These are phyloP conservation scores for Penicillium sp. DNA, from an alignment of 2,329 filamentous ascomycete genomes.

Conservation along the genomic window DNA sequence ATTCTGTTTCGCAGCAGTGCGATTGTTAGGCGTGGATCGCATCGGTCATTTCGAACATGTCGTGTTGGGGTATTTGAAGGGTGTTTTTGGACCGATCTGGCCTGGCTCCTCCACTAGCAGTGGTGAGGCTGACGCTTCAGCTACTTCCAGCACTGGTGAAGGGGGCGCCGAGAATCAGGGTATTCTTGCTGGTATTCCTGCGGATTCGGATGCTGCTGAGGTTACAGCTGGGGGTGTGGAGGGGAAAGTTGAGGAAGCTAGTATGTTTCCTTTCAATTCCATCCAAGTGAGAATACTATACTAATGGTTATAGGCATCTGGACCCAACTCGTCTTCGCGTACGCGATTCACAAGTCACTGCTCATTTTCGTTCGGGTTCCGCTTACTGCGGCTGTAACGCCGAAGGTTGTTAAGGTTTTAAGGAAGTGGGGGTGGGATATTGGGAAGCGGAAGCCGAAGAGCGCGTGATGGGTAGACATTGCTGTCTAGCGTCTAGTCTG, in stretches of 20 bases:
- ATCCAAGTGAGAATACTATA: too few species aligned
- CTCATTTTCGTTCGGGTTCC: conserved; percentile 97
- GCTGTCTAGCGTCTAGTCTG: too few species aligned
- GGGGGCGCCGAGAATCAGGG: too few species aligned
- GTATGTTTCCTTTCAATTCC: conserved; percentile 66
- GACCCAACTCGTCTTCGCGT: conserved; percentile 91
- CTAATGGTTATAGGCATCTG: conserved; percentile 64
- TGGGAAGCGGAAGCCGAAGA: conserved; percentile 68
- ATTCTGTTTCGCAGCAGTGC: conserved; percentile 89
- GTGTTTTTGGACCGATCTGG: conserved; percentile 42
- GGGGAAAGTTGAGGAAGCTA: conserved; percentile 68
- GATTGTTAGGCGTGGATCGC: conserved; percentile 78
- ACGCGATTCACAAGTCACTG: conserved; percentile 89
- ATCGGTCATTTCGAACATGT: conserved; percentile 67
- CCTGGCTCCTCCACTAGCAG: conserved; percentile 22
- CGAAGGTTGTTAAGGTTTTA: conserved; percentile 89
- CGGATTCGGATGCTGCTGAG: background rate
- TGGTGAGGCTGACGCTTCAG: too few species aligned
- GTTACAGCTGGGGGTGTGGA: conserved; percentile 61
- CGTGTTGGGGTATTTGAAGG: conserved; percentile 44
- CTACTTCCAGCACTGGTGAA: too few species aligned
- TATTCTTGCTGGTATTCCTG: too few species aligned
- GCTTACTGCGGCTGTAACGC: conserved; percentile 84
- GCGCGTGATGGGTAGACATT: too few species aligned
- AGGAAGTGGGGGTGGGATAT: conserved; percentile 94